These are phyloP conservation scores for Bipolaris bicolor DNA, from an alignment of 2,329 filamentous ascomycete species.

Conservation along the genomic window DNA sequence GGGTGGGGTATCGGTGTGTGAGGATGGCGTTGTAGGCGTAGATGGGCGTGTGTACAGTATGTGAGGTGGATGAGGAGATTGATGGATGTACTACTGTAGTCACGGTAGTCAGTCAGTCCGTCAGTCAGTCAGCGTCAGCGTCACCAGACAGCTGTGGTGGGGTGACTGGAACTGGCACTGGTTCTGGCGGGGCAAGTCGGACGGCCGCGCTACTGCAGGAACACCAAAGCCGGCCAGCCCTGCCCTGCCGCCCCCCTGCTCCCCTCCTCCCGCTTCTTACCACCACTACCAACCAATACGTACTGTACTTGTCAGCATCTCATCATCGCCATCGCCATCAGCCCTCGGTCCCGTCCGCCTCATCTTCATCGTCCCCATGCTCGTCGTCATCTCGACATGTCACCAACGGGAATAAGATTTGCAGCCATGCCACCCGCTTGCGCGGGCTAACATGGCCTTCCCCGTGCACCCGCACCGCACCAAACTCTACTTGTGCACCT, in stretches of 20 bases:
- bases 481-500: conserved; percentile 9
- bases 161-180: background rate
- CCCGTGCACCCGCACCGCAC: background rate
- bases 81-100: background rate
- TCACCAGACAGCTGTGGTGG: background rate
- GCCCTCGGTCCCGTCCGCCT: background rate
- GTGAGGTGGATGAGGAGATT: background rate
- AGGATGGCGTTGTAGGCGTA: background rate
- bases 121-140: no score
- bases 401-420: background rate
- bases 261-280: background rate
- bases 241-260: no score
- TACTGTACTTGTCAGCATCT: background rate
- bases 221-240: background rate
- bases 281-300: background rate
- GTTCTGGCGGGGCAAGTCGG: background rate
- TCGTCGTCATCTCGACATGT: background rate
- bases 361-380: background rate
- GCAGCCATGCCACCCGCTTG: background rate
- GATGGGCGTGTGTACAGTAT: no score
- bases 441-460: no score
- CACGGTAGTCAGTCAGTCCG: no score
- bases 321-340: background rate
- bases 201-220: conserved; percentile 12
- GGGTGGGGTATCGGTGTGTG: background rate